Percentiles rank a stretch among this genome's conserved stretches.
These are phyloP conservation scores for Dioszegia crocea DNA, from an alignment of 768 basidiomycete species.

Conservation along the genomic window DNA sequence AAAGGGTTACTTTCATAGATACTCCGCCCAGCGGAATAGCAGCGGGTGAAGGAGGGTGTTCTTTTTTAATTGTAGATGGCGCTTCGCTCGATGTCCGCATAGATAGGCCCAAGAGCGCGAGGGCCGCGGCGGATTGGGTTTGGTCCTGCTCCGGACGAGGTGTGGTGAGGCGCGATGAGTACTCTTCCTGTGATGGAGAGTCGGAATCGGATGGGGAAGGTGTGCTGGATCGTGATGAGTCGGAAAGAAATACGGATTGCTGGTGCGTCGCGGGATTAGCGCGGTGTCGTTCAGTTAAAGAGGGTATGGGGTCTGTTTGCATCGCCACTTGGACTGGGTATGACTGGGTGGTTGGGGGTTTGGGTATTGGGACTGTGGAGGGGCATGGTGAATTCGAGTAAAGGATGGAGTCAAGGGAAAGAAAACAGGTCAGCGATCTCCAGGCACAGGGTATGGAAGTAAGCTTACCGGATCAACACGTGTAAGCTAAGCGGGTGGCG, in stretches of 20 bases:
- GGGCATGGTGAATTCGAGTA: not conserved
- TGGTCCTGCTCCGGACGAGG: constrained; percentile 1
- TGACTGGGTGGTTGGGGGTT: not conserved
- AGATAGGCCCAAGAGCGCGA: constrained; percentile 7
- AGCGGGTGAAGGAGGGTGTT: not conserved
- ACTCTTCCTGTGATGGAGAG: not conserved
- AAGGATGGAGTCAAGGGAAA: not conserved
- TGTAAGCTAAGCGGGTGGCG: too few relatives aligned
- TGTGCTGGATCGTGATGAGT: constrained; percentile 1
- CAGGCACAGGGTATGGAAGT: too few relatives aligned
- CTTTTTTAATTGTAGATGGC: not conserved
- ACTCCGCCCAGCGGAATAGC: not conserved
- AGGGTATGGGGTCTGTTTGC: constrained; percentile 1
- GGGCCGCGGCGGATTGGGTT: constrained; percentile 7
- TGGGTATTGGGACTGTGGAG: not conserved
- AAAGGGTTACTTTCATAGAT: constrained; percentile 5
- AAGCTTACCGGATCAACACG: too few relatives aligned
- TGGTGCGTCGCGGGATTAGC: not conserved
- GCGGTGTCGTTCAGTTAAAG: constrained; percentile 3
- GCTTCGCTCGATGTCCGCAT: constrained; percentile 8
- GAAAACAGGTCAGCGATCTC: too few relatives aligned
- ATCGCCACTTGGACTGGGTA: constrained; percentile 1
- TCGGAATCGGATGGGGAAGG: not conserved
- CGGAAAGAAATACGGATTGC: not conserved
- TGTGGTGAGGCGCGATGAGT: not conserved